Base-by-base conservation (phyloP, 345 rosid genomes). In the Eucalyptus grandis region DNA sequence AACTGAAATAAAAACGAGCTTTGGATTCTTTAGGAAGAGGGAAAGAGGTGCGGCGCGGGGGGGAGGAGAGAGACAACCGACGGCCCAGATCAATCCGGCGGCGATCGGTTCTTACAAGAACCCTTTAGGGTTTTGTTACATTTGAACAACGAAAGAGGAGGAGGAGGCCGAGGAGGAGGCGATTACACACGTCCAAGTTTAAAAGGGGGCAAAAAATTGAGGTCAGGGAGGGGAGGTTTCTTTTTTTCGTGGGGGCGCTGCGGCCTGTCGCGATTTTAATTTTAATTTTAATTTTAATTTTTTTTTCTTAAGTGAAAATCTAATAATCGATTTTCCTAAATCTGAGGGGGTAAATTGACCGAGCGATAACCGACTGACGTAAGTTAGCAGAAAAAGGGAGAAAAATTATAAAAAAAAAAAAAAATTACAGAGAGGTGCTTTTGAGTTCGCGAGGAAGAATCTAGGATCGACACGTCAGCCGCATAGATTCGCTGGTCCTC, bases 41-140 rank as follows among this genome's bases (percentile, higher is more conserved):
- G 65, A 51, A 72, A 44, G 88, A 56, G 62, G 62, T 24, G 62
- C 62, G 88, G 65, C 83, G 44, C 87, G 86, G 88, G 30, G 89
- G 90, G 67, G 91, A 44, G 56, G 85, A 90, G 62, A 58, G 37
- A 86, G 43, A 54, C 58, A 67, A 80, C 49, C 49, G 69, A 43
- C 37, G 88, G 88, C 82, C 87, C 92, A 88, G 95, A 95, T 94
- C 91, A 94, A 92, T 92, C 93, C 91, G 97, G 97, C 97, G 98
- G 98, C 98, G 95, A 94, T 91, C 91, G 91, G 92, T 91, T 93
- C 93, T 92, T 94, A 90, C 93, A 97, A 95, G 96, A 96, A 95
- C 94, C 98, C 97, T 94, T 96, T 80, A 95, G 99, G 99, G 97
- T 96, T 96, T 96, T 95, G 95, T 77, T 21, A 40, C 85, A 77